These are phyloP conservation scores for Pseudoscleropodium purum DNA, from an alignment of 225 moss, liverwort and hornwort species.

Conservation along the genomic window DNA sequence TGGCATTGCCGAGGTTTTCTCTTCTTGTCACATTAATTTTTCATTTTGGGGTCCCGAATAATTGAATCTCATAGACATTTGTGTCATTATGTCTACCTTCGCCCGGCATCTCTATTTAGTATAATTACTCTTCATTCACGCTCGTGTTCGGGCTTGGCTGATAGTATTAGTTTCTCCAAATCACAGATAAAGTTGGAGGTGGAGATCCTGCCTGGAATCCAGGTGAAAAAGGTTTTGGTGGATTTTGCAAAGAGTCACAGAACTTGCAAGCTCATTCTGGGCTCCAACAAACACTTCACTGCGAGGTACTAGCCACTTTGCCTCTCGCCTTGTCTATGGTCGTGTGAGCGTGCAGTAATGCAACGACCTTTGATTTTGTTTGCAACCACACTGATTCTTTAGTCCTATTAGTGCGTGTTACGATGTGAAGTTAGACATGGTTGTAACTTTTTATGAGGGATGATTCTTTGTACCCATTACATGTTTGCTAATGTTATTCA, in stretches of 20 bases:
- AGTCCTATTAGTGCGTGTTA: neutral
- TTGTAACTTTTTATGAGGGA: neutral
- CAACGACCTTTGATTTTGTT: neutral
- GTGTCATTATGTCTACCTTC: neutral
- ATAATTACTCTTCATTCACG: neutral
- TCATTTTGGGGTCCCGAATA: neutral
- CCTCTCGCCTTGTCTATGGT: neutral
- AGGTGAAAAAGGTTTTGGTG: constrained; percentile 26
- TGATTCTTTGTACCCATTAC: neutral
- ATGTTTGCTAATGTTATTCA: neutral
- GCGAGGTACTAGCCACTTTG: constrained; percentile 5
- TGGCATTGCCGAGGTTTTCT: neutral
- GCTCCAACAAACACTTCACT: constrained; percentile 34
- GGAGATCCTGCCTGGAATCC: constrained; percentile 30
- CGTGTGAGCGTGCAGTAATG: neutral
- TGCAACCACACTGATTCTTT: neutral
- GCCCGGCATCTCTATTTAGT: neutral
- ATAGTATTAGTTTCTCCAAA: neutral
- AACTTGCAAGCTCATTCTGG: constrained; percentile 41
- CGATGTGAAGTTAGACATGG: neutral
- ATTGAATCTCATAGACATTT: neutral
- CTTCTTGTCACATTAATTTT: neutral
- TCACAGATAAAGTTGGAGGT: constrained; percentile 42
- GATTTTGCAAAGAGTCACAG: constrained; percentile 23
- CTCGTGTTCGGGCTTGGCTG: neutral